A percentile compares a stretch with the other conserved stretches of the same genome.
These are phyloP conservation scores for Aspergillus bombycis DNA, from an alignment of 2,329 filamentous ascomycete genomes.

Conservation along the genomic window DNA sequence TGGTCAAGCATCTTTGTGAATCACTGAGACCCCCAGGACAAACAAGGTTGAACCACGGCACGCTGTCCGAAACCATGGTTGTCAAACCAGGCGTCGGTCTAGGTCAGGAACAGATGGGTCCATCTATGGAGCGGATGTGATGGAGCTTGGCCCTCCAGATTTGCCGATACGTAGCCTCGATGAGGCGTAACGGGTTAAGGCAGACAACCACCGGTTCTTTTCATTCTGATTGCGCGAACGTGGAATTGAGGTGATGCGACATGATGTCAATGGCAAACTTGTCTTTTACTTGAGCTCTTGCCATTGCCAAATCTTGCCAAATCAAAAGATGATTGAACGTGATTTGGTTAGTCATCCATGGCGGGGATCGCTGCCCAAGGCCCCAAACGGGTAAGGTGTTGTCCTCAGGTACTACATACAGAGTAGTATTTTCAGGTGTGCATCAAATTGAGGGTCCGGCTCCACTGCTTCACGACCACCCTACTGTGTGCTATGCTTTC, in stretches of 20 bases:
- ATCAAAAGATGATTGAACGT: not conserved
- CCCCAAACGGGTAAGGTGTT: slow-evolving; percentile 1
- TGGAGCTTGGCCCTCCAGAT: not conserved
- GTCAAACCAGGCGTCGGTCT: slow-evolving; percentile 2
- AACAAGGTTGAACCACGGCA: slow-evolving; percentile 15
- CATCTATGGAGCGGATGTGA: slow-evolving; percentile 2
- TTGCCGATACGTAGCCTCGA: not conserved
- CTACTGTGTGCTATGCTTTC: not conserved
- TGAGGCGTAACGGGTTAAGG: not conserved
- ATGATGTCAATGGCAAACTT: slow-evolving; percentile 8
- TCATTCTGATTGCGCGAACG: not conserved
- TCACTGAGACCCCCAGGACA: not conserved
- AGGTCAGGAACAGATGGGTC: slow-evolving; percentile 12
- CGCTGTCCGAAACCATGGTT: not conserved
- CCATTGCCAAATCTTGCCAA: not conserved
- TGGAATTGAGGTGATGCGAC: not conserved
- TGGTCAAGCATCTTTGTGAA: not conserved
- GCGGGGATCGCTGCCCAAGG: not conserved
- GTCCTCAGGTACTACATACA: not conserved
- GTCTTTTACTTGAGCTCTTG: not conserved
- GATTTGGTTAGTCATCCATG: slow-evolving; percentile 1
- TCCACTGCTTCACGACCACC: not conserved
- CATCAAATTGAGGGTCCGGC: not conserved
- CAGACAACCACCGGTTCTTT: not conserved
- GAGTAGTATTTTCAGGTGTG: not conserved